These are phyloP conservation scores for Brasenia schreberi DNA, from an alignment of 164 flowering plant genomes.

Conservation along the genomic window DNA sequence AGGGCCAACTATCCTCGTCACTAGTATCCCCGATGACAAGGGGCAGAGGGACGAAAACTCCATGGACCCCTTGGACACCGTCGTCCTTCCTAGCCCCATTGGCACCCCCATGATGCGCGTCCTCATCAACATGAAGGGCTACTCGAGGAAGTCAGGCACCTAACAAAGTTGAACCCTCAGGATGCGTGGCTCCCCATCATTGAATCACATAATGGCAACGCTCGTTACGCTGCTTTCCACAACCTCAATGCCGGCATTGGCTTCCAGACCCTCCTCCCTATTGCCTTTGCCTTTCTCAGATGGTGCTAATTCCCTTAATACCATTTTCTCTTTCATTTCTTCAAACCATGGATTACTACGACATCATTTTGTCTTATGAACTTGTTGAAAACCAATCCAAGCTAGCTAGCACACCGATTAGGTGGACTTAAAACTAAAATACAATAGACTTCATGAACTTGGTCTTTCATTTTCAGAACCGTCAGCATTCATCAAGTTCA, in stretches of 20 bases:
- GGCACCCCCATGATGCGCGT: slow-evolving; percentile 98
- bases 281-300: slow-evolving; percentile 88
- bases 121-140: slow-evolving; percentile 83
- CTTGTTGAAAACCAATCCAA: no score
- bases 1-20: slow-evolving; percentile 16
- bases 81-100: slow-evolving; percentile 87
- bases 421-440: no score
- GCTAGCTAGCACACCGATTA: no score
- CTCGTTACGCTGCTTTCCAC: slow-evolving; percentile 96
- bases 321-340: no score
- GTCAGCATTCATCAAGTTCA: no score
- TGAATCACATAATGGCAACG: slow-evolving; percentile 91
- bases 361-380: no score
- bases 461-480: no score
- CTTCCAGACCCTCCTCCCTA: slow-evolving; percentile 87
- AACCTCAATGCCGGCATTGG: slow-evolving; percentile 94
- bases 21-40: neutral
- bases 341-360: no score
- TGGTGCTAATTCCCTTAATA: slow-evolving; percentile 30
- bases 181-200: slow-evolving; percentile 98
- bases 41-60: neutral
- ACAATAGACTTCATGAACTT: no score
- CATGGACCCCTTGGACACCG: slow-evolving; percentile 58
- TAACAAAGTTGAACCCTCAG: slow-evolving; percentile 92
- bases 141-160: slow-evolving; percentile 91